Conservation (phyloP, 179 eudicot genomes). For the Gypsophila paniculata region DNA sequence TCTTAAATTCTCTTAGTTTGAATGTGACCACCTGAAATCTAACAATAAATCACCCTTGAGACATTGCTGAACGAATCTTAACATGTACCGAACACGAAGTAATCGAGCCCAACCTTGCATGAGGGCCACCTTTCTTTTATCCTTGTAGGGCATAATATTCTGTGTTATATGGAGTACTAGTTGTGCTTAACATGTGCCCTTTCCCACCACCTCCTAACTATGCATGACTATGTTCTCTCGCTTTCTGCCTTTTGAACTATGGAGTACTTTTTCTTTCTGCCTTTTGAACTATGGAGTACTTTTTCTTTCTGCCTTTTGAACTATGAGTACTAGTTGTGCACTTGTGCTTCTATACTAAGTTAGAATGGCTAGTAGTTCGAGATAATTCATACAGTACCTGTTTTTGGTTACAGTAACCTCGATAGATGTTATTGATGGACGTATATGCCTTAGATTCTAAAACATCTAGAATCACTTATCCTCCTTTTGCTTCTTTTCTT, state of each 20-base stretch:
- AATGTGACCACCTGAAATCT: background rate
- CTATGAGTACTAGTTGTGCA: background rate
- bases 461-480: background rate
- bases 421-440: background rate
- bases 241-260: background rate
- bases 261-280: background rate
- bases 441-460: background rate
- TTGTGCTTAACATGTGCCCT: background rate
- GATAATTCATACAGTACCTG: too few species aligned
- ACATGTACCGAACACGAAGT: background rate
- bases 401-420: background rate
- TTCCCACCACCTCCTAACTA: background rate
- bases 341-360: background rate
- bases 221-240: background rate
- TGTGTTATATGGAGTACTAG: background rate
- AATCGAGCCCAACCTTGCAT: background rate
- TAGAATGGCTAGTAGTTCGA: background rate
- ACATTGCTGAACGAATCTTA: background rate
- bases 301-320: background rate
- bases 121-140: background rate
- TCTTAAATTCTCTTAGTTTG: background rate
- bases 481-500: background rate
- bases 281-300: background rate
- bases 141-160: background rate
- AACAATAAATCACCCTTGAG: background rate